Base-by-base conservation (phyloP, 768 basidiomycete genomes). In the Kwoniella sp. region DNA sequence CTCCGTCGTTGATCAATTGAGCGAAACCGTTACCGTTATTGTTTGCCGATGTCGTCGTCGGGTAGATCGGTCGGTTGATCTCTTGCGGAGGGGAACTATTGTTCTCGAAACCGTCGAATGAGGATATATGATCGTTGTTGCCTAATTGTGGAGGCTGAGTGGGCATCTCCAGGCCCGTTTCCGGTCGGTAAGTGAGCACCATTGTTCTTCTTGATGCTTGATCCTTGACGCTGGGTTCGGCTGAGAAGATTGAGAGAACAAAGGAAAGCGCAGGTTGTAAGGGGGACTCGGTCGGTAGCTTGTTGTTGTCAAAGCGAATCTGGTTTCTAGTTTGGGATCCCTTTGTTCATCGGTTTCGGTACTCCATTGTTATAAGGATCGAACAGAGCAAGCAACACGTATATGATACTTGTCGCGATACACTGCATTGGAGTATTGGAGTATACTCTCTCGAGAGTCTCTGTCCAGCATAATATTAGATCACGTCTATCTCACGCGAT, bases 181-280 rank as follows among this genome's bases (percentile, higher is more conserved):
- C 48, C 28, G 58, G 48, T 52, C 58, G 25, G 25, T 48, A 23
- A 11, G 34, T 23, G 22, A 23, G 29, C 52, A 51, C 48, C 58
- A 60, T 60, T 60, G 58, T 60, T 52, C 58, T 31, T 58, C 13
- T n/a, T 28, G 55, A 15, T 56, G 34, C 38, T 48, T 22, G 38
- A 13, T n/a, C n/a, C n/a, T n/a, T 37, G 34, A 37, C 13, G 34
- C 34, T 5, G 13, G 9, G 41, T 20, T 9, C 9, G 9, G 41
- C 41, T 45, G 41, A 45, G n/a, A 29, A 20, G 50, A 34, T 34
- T 37, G 51, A 22, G 17, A 51, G 26, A 26, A 51, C 50, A 52
- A 60, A 60, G 58, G 58, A 29, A 60, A 45, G 20, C 41, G 20
- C n/a, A 45, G 20, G 34, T 34, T 34, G 34, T 34, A n/a, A n/a